A percentile compares a stretch with the other conserved stretches of the same genome.
Evolutionary conservation across 257 asterid species (phyloP).

Genomic region (Lavandula angustifolia): DNA sequence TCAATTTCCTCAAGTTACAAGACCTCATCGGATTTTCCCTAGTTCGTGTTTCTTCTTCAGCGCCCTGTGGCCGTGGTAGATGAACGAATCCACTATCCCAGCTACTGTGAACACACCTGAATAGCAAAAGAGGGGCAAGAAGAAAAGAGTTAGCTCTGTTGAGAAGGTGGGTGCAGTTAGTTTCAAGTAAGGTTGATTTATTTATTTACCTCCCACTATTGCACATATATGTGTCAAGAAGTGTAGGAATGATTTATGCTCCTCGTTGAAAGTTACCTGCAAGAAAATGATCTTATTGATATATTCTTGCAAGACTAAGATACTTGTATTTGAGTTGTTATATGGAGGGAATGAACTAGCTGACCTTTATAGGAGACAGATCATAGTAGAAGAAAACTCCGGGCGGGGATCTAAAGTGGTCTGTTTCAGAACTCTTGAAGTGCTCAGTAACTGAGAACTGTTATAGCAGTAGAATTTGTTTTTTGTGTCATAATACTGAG

Average conservation of each 20-base stretch:
- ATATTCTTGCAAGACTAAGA: too few species aligned
- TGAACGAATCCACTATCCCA: conserved; percentile 82
- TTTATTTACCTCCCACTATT: conserved; percentile 79
- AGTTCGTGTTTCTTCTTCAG: conserved; percentile 75
- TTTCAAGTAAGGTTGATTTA: background rate
- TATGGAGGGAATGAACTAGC: conserved; percentile 30
- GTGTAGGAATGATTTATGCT: conserved; percentile 86
- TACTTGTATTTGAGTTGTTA: conserved; percentile 8
- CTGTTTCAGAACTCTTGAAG: conserved; percentile 66
- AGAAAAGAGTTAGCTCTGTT: background rate
- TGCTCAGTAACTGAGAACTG: conserved; percentile 98
- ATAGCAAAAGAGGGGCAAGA: background rate
- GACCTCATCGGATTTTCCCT: conserved; percentile 64
- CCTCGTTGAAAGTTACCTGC: conserved; percentile 89
- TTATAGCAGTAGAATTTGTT: conserved; percentile 17
- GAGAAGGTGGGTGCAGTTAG: background rate
- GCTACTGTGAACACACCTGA: conserved; percentile 92
- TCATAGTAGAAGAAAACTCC: conserved; percentile 97
- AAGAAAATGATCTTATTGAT: background rate
- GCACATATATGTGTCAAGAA: conserved; percentile 92
- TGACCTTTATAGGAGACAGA: conserved; percentile 93
- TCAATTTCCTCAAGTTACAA: conserved; percentile 19
- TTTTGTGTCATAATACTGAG: conserved; percentile 9
- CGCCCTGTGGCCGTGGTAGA: conserved; percentile 86
- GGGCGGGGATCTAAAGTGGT: conserved; percentile 59